A percentile compares a stretch with the other conserved stretches of the same genome.
phyloP scores from a whole-genome alignment of 352 stramenopile genomes.

The Elongisporangium prolatum region DNA sequence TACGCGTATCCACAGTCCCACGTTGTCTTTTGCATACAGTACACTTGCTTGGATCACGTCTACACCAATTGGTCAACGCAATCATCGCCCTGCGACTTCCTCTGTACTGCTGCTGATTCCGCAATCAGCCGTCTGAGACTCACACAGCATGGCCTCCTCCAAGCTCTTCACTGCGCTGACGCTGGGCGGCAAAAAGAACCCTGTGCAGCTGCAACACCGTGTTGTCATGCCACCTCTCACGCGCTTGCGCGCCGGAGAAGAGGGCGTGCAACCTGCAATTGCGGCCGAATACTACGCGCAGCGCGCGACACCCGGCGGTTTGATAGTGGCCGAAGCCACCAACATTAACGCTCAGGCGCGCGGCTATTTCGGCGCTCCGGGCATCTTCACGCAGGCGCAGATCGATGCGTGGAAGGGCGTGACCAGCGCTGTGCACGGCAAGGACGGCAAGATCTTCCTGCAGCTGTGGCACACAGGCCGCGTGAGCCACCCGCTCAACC shows the following conservation, averaged over 20 bases:
- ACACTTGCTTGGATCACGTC: too few relatives aligned
- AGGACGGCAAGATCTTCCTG: conserved; percentile 48
- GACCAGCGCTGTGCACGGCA: conserved; percentile 53
- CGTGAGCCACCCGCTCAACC: conserved; percentile 32
- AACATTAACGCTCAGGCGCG: conserved; percentile 30
- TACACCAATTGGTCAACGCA: too few relatives aligned
- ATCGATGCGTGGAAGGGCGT: conserved; percentile 43
- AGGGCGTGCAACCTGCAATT: conserved; percentile 30
- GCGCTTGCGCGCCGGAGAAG: conserved; percentile 21
- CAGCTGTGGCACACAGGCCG: conserved; percentile 77
- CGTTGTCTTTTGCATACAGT: too few relatives aligned
- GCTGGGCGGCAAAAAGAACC: conserved; percentile 26
- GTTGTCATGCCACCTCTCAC: conserved; percentile 59
- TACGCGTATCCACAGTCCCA: too few relatives aligned
- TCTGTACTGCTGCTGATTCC: too few relatives aligned
- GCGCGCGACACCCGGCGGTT: conserved; percentile 28
- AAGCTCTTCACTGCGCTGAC: conserved; percentile 28
- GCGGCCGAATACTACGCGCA: conserved; percentile 37
- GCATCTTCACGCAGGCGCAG: conserved; percentile 46
- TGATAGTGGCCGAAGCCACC: conserved; percentile 53
- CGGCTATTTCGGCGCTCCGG: conserved; percentile 28
- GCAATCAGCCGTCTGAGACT: too few relatives aligned
- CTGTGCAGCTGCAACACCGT: conserved; percentile 40
- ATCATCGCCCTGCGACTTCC: too few relatives aligned
- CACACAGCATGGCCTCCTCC: neutral